Base-by-base conservation (phyloP, 805 yeast species). In the Suhomyces vadensis region DNA sequence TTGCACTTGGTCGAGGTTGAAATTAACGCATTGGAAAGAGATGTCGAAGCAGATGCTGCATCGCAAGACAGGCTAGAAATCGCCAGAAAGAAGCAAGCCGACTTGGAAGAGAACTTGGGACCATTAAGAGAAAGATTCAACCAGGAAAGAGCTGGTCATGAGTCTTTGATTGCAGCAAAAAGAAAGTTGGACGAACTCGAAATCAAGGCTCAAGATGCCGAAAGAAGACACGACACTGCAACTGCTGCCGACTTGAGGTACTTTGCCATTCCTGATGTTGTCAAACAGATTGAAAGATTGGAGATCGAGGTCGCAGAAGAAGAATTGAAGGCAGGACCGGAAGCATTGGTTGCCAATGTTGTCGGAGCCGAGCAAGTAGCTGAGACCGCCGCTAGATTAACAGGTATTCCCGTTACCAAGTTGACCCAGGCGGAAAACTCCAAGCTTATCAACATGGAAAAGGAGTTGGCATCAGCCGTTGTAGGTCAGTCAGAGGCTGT, bases 401-500 rank as follows among this genome's bases (percentile, higher is more conserved):
- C 99, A 2, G 98, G 98, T 64, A 92, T 94, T 48, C 99, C 99
- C 10, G 98, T 92, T 19, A 81, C 85, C 50, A 94, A 95, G 70
- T 77, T 92, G 58, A 87, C 96, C 5, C 97, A 91, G 69, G 94
- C 97, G 24, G 99, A 94, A 69, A 94, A 94, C 65, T 74, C 87
- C 45, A 92, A 92, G 72, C 81, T 94, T 61, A 90, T 94, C 63
- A 87, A 85, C 60, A 94, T 94, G 98, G 99, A 94, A 72, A 81
- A 75, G 50, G 95, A 82, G 49, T 76, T 94, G 47, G 74, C 95
- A 16, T 68, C 79, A 10, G 83, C 79, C 46, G 99, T 94, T 54
- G 96, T 94, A 53, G 99, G 99, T 31, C 99, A 94, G 71, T 74
- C 85, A 48, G 96, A 88, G 50, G 99, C 99, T 1, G 95, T 94